phyloP scores from a whole-genome alignment of 768 basidiomycete species.

The Chalciporus piperatus region DNA sequence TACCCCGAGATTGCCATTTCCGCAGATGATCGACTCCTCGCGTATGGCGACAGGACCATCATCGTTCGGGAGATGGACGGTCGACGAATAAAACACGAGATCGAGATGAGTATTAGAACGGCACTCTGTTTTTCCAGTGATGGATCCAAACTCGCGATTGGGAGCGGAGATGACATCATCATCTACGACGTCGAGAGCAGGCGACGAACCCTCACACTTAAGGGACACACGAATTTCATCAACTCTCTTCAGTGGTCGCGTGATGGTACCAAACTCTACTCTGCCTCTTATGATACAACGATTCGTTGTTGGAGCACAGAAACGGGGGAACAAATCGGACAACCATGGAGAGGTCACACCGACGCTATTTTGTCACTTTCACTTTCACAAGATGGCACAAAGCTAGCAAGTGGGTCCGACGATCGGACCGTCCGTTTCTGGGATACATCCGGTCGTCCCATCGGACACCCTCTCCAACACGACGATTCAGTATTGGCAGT shows the following conservation, averaged over 20 bases:
- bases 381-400: constrained; percentile 1
- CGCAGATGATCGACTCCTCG: not conserved
- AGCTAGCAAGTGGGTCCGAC: constrained; percentile 7
- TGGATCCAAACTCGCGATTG: not conserved
- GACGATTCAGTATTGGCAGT: rapidly evolving
- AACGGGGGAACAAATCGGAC: too few species aligned
- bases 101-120: not conserved
- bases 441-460: not conserved
- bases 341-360: too few species aligned
- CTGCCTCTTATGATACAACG: not conserved
- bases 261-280: constrained; percentile 4
- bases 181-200: not conserved
- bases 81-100: not conserved
- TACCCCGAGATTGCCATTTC: not conserved
- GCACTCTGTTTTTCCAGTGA: not conserved
- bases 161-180: not conserved
- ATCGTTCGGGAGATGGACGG: not conserved
- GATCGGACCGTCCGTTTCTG: constrained; percentile 10
- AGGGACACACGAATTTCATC: not conserved
- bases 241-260: not conserved
- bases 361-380: too few species aligned
- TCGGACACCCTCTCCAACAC: not conserved
- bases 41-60: not conserved
- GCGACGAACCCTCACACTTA: not conserved
- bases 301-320: constrained; percentile 11